These are phyloP conservation scores for Xylaria acuta DNA, from an alignment of 495 filamentous ascomycete species.

Conservation along the genomic window DNA sequence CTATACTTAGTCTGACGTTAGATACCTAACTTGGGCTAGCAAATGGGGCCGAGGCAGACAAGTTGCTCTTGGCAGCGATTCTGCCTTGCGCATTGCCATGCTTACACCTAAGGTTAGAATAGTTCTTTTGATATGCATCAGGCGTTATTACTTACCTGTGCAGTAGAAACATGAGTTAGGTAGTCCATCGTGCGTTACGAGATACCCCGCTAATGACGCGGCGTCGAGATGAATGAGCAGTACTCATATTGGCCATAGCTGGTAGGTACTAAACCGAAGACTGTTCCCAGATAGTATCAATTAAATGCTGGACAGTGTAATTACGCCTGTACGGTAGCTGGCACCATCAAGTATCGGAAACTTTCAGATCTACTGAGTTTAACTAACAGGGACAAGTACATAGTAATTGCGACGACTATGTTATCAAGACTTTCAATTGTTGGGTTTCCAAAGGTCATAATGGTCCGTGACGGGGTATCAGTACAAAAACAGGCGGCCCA, in stretches of 20 bases:
- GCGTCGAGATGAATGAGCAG: not conserved
- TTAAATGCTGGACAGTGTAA: too few species aligned
- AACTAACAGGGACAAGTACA: not conserved
- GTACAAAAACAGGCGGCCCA: conserved; percentile 17
- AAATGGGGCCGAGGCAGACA: not conserved
- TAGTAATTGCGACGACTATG: not conserved
- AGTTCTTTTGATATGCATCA: not conserved
- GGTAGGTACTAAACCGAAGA: not conserved
- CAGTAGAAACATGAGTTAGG: too few species aligned
- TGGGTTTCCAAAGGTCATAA: conserved; percentile 2
- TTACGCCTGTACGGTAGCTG: not conserved
- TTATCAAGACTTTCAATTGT: conserved; percentile 6
- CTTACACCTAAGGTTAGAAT: not conserved
- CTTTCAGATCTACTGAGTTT: not conserved
- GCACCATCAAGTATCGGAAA: not conserved
- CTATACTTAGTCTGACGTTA: not conserved
- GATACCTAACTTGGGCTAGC: not conserved
- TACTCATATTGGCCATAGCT: not conserved
- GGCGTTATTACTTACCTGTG: too few species aligned
- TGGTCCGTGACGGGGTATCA: conserved; percentile 22
- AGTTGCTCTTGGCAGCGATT: not conserved
- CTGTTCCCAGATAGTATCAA: not conserved
- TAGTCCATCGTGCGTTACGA: not conserved
- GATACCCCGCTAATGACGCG: conserved; percentile 2
- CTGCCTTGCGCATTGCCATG: not conserved